Evolutionary conservation across 192 early-diverging fungal species (phyloP), one percentile per base, ranked within the genome.

Genomic region (Linnemannia schmuckeri): DNA sequence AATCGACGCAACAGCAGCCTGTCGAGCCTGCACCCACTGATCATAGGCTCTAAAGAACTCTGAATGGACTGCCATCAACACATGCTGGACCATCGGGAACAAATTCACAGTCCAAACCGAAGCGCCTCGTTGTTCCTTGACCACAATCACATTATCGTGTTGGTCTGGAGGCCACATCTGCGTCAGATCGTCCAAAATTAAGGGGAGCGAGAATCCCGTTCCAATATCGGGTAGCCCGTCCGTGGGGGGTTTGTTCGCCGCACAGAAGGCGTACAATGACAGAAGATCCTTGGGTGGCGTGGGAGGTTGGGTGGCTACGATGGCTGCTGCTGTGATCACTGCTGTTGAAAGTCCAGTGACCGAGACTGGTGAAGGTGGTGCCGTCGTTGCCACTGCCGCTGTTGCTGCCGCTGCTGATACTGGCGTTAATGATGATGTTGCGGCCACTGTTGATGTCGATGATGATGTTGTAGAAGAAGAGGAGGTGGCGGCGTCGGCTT

Each of bases 91-190:
- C 70, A 93, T 90, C 4, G 94, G 93, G 76, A 92, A 94, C 33
- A 95, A 54, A 15, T 90, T 88, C 22, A 95, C 95, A 38, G 92
- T 92, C 95, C 95, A 95, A 9, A 94, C 90, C 4, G 81, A 72
- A 0, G 90, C 84, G 33, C 88, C 87, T 15, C 78, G 76, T 46
- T 88, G 89, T 69, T 94, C 92, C 44, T 92, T 91, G 69, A 95
- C 94, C 68, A 94, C 93, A 77, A 96, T 95, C 72, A 96, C 93
- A 81, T 95, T 94, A 66, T 95, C 94, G 72, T 94, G 94, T 78
- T 96, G 95, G 13, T 95, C 94, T 17, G 86, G 41, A 15, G 93
- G 93, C 95, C 95, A 96, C 92, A 94, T 94, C 22, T 87, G 83
- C 17, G 88, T 91, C 80, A 93, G 92, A 78, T 96, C 95, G 74